These are phyloP conservation scores for Tetracladium marchalianum DNA, from an alignment of 495 filamentous ascomycete species.

Conservation along the genomic window DNA sequence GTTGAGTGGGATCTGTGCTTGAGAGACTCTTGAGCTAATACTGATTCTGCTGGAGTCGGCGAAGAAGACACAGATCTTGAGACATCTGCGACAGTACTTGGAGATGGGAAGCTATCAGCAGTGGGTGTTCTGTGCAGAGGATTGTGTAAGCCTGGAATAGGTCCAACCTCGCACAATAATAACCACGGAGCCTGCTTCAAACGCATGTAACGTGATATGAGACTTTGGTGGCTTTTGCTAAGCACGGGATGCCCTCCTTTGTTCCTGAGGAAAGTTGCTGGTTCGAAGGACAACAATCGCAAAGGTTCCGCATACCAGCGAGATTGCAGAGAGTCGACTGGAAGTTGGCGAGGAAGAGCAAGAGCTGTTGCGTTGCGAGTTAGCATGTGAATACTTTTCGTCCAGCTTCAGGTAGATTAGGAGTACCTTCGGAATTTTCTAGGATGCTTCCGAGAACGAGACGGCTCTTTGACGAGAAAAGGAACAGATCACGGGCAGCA, in stretches of 20 bases:
- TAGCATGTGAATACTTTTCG: slow-evolving; percentile 4
- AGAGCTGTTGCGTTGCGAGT: slow-evolving; percentile 40
- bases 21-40: slow-evolving; percentile 22
- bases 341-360: slow-evolving; percentile 67
- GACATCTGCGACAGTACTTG: slow-evolving; percentile 33
- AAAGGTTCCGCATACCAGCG: slow-evolving; percentile 95
- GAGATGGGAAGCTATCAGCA: slow-evolving; percentile 26
- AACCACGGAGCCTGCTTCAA: slow-evolving; percentile 72
- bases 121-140: slow-evolving; percentile 18
- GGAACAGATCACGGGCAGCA: slow-evolving; percentile 4
- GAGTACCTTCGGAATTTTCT: slow-evolving; percentile 24
- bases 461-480: slow-evolving; percentile 6
- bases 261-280: slow-evolving; percentile 64
- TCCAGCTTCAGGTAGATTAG: slow-evolving; percentile 5
- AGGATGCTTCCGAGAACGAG: slow-evolving; percentile 14
- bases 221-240: slow-evolving; percentile 65
- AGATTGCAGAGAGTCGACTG: slow-evolving; percentile 59
- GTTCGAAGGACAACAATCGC: slow-evolving; percentile 61
- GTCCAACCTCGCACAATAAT: slow-evolving; percentile 67
- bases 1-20: slow-evolving; percentile 19
- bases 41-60: slow-evolving; percentile 56
- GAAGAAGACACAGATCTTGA: slow-evolving; percentile 32
- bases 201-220: slow-evolving; percentile 78
- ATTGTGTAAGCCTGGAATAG: slow-evolving; percentile 44
- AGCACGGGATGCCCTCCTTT: slow-evolving; percentile 72